Evolutionary conservation across 2,329 filamentous ascomycete species (phyloP).

Genomic region (Tolypocladium tundrense): DNA sequence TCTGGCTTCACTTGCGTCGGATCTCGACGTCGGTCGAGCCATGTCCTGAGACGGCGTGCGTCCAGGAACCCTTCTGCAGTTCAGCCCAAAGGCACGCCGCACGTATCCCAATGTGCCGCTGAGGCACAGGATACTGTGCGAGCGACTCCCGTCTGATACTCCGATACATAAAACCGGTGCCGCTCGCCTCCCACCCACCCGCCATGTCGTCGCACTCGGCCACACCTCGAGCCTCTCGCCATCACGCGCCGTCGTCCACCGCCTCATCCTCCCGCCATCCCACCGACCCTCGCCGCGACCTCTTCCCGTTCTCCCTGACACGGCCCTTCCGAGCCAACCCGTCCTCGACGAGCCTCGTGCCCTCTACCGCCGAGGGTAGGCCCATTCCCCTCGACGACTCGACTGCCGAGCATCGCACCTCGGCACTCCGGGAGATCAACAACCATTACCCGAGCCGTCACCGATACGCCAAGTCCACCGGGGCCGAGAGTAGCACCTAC

Average conservation of each 20-base stretch:
- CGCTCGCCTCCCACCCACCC: background rate
- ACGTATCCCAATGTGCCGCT: background rate
- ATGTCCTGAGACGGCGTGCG: background rate
- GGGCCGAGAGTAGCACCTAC: conserved; percentile 47
- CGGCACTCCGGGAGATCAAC: conserved; percentile 49
- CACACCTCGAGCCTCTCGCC: conserved; percentile 11
- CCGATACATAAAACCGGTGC: background rate
- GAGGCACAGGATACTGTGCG: background rate
- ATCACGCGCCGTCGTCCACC: conserved; percentile 10
- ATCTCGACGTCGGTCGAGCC: background rate
- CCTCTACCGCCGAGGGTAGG: conserved; percentile 44
- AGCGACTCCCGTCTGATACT: background rate
- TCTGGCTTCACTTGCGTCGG: background rate
- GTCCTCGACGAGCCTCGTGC: conserved; percentile 42
- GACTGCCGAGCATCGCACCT: conserved; percentile 46
- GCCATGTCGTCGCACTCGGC: conserved; percentile 10
- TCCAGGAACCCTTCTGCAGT: background rate
- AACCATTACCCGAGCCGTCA: conserved; percentile 46
- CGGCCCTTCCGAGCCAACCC: conserved; percentile 37
- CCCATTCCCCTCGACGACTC: conserved; percentile 47
- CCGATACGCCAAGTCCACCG: conserved; percentile 45
- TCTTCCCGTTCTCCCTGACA: conserved; percentile 38
- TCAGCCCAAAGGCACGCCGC: background rate
- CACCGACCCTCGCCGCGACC: conserved; percentile 20
- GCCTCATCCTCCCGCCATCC: conserved; percentile 14